Percentiles rank a stretch among this genome's conserved stretches.
These are phyloP conservation scores for Cercospora citrullina DNA, from an alignment of 2,329 filamentous ascomycete genomes.

Conservation along the genomic window DNA sequence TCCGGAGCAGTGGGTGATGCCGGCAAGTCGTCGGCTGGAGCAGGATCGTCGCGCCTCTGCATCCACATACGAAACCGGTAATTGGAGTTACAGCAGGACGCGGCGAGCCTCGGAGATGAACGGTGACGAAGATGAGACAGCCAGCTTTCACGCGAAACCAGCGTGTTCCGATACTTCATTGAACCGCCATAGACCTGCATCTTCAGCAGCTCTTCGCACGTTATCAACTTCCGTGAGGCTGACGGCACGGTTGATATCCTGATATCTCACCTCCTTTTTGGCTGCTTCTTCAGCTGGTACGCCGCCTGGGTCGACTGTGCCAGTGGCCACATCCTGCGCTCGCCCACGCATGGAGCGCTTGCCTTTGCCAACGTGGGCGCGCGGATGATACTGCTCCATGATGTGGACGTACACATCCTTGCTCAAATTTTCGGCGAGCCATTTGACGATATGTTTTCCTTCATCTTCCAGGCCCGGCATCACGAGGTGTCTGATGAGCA, in stretches of 20 bases:
- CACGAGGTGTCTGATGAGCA: constrained; percentile 76
- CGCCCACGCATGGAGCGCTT: constrained; percentile 41
- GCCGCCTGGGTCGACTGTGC: constrained; percentile 35
- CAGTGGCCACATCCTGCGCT: constrained; percentile 34
- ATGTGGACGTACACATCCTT: constrained; percentile 78
- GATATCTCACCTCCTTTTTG: constrained; percentile 61
- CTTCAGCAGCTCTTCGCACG: constrained; percentile 66
- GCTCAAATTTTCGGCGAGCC: constrained; percentile 71
- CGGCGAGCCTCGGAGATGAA: constrained; percentile 10
- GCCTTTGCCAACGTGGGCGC: constrained; percentile 76
- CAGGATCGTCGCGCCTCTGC: constrained; percentile 11
- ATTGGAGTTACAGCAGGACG: not conserved
- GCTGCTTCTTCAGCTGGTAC: constrained; percentile 30
- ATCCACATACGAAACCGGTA: constrained; percentile 10
- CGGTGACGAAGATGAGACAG: not conserved
- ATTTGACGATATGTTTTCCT: constrained; percentile 71
- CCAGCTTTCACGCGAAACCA: constrained; percentile 51
- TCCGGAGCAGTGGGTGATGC: not conserved
- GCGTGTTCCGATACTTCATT: constrained; percentile 63
- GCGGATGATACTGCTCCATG: constrained; percentile 84
- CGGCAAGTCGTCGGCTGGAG: constrained; percentile 10
- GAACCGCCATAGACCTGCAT: constrained; percentile 76
- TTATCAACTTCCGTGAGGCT: constrained; percentile 63
- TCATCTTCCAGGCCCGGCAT: constrained; percentile 81
- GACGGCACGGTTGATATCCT: constrained; percentile 75